Evolutionary conservation across 106 monocot species (phyloP).

Genomic region (Iris macrosiphon): DNA sequence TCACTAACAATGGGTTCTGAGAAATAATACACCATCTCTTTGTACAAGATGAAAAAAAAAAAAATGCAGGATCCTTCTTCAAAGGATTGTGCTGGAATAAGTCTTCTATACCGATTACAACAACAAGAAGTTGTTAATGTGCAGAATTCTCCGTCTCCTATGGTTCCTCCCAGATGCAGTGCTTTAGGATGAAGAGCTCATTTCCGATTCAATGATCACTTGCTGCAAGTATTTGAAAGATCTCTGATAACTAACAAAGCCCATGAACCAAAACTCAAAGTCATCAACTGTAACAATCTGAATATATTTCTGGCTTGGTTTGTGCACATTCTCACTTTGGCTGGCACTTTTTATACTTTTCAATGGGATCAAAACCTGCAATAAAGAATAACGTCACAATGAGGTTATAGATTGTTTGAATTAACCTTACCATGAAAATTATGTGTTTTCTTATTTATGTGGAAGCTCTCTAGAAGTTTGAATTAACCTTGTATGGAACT

Average conservation of each 20-base stretch:
- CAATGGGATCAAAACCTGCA: conserved; percentile 46
- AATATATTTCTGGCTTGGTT: conserved; percentile 56
- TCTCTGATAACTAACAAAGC: conserved; percentile 49
- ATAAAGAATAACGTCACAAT: background rate
- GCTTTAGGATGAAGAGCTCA: background rate
- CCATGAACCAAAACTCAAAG: conserved; percentile 78
- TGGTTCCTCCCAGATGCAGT: no score
- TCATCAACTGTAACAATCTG: conserved; percentile 54
- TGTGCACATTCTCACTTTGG: conserved; percentile 38
- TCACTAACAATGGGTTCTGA: no score
- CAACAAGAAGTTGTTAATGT: no score
- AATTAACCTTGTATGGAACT: conserved; percentile 40
- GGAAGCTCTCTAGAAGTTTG: no score
- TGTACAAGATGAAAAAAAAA: no score
- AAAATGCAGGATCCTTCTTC: no score
- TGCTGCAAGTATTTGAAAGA: conserved; percentile 36
- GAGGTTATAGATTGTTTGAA: background rate
- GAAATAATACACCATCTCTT: no score
- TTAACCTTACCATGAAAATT: background rate
- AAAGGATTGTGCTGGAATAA: no score
- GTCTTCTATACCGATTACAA: no score
- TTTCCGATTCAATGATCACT: conserved; percentile 6
- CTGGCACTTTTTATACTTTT: conserved; percentile 34
- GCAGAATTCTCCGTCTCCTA: no score
- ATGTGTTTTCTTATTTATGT: background rate